Conservation (phyloP, 2,329 filamentous ascomycete genomes). For the Clonostachys rhizophaga region DNA sequence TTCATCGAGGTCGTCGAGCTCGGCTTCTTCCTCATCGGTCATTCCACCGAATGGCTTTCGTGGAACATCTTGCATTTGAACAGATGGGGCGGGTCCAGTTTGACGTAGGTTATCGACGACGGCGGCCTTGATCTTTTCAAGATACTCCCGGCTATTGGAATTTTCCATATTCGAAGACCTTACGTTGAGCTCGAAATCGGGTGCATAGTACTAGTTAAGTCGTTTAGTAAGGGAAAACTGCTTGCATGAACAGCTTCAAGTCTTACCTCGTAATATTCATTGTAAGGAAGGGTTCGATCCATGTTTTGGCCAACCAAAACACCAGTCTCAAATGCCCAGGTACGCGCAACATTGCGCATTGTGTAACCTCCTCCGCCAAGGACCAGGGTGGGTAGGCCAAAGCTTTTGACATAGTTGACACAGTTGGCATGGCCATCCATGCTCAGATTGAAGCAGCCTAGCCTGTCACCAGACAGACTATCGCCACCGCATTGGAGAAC, state of each 20-base stretch:
- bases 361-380: constrained; percentile 96
- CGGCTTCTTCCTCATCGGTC: constrained; percentile 63
- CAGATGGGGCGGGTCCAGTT: constrained; percentile 80
- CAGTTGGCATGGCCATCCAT: constrained; percentile 95
- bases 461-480: constrained; percentile 85
- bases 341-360: constrained; percentile 92
- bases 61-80: constrained; percentile 80
- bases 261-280: constrained; percentile 82
- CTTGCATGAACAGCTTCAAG: constrained; percentile 17
- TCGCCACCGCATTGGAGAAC: constrained; percentile 96
- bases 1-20: constrained; percentile 68
- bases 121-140: constrained; percentile 76
- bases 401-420: constrained; percentile 85
- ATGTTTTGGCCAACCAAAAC: constrained; percentile 81
- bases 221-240: not conserved
- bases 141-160: constrained; percentile 76
- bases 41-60: constrained; percentile 57
- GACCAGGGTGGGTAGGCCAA: constrained; percentile 81
- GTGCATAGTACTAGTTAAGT: constrained; percentile 73
- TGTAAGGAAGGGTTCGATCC: constrained; percentile 81
- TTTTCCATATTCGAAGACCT: constrained; percentile 87
- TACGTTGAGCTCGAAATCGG: constrained; percentile 87
- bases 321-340: constrained; percentile 96
- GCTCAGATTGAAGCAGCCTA: constrained; percentile 96
- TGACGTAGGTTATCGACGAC: constrained; percentile 85